A percentile compares a stretch with the other conserved stretches of the same genome.
phyloP scores from a whole-genome alignment of 176 grass and related monocot genomes.

The Otatea glauca region DNA sequence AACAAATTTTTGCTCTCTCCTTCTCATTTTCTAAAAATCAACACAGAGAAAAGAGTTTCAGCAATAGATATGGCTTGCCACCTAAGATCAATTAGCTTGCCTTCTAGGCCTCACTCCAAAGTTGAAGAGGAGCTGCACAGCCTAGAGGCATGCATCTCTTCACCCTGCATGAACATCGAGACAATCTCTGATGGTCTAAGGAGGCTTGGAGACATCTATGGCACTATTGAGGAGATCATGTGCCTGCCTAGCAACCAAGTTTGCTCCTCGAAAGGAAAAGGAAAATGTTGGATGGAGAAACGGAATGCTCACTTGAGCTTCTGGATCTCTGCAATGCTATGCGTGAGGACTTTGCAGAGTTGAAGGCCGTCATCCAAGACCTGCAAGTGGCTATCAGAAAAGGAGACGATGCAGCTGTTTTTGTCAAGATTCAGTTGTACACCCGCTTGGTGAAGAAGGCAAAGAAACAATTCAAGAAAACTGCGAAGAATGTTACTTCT shows the following conservation, averaged over 20 bases:
- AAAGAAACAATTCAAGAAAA: conserved; percentile 54
- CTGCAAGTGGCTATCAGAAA: conserved; percentile 38
- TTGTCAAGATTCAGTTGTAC: conserved; percentile 38
- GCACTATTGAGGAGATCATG: conserved; percentile 27
- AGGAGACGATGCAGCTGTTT: conserved; percentile 29
- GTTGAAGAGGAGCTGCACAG: conserved; percentile 38
- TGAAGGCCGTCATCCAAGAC: conserved; percentile 44
- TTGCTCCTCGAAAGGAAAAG: conserved; percentile 1
- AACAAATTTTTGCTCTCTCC: background rate
- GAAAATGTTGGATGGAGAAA: conserved; percentile 37
- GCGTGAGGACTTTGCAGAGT: conserved; percentile 32
- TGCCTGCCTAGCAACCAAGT: conserved; percentile 40
- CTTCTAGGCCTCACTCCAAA: conserved; percentile 32
- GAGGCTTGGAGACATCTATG: conserved; percentile 20
- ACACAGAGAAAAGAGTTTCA: conserved; percentile 8
- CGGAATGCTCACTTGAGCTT: conserved; percentile 40
- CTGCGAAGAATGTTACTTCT: conserved; percentile 21
- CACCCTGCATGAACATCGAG: background rate
- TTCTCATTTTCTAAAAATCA: background rate
- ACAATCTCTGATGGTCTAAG: conserved; percentile 27
- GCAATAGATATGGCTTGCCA: conserved; percentile 35
- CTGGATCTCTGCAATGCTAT: conserved; percentile 46
- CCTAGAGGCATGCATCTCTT: conserved; percentile 21
- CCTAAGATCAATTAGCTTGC: conserved; percentile 40
- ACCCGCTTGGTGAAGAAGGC: conserved; percentile 45